Conservation (phyloP, 306 rosid species). For the Vigna mungo region DNA sequence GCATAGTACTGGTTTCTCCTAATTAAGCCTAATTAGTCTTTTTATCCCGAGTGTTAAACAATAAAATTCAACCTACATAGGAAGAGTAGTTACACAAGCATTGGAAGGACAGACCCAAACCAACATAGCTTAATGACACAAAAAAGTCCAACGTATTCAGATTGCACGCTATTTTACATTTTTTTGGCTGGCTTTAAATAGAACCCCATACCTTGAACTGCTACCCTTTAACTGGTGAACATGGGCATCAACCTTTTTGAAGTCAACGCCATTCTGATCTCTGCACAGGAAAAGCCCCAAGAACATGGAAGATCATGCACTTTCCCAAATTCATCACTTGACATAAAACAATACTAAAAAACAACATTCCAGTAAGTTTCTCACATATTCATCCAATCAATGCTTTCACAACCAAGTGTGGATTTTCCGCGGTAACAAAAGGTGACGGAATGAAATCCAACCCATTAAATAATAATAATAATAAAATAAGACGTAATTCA, state of each 20-base stretch:
- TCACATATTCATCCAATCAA: neutral
- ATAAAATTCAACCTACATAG: slow-evolving; percentile 14
- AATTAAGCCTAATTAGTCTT: slow-evolving; percentile 2
- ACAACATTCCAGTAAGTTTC: neutral
- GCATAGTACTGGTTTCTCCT: slow-evolving; percentile 23
- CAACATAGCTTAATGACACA: slow-evolving; percentile 13
- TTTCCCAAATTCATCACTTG: slow-evolving; percentile 29
- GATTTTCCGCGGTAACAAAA: neutral
- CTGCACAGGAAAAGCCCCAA: slow-evolving; percentile 51
- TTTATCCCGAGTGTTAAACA: neutral
- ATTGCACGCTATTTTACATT: slow-evolving; percentile 17
- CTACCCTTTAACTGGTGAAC: slow-evolving; percentile 99
- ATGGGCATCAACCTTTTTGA: slow-evolving; percentile 89
- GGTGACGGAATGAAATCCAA: neutral
- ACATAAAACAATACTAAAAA: slow-evolving; percentile 12
- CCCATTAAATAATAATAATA: neutral
- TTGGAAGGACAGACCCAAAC: neutral
- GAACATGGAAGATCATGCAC: slow-evolving; percentile 36
- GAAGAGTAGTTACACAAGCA: neutral
- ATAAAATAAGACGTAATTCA: neutral
- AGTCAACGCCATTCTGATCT: slow-evolving; percentile 76
- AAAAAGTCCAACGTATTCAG: slow-evolving; percentile 22
- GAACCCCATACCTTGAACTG: slow-evolving; percentile 80
- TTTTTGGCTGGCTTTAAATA: neutral
- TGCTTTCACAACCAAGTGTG: neutral